phyloP scores from a whole-genome alignment of 306 rosid species.

The Fragaria nilgerrensis region DNA sequence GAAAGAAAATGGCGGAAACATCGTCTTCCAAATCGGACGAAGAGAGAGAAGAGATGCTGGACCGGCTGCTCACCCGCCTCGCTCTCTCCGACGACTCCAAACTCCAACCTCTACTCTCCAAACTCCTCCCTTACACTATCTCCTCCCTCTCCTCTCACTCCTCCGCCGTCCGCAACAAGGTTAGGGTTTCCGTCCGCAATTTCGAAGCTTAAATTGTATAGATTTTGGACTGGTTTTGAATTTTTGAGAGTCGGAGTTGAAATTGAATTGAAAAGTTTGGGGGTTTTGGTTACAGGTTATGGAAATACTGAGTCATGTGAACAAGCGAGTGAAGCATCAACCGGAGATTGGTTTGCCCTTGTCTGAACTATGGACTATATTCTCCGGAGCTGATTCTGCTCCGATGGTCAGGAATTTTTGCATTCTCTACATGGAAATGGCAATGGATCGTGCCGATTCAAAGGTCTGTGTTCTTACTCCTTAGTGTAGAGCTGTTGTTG shows the following conservation, averaged over 20 bases:
- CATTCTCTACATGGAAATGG: constrained; percentile 94
- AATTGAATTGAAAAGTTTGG: background rate
- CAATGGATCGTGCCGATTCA: constrained; percentile 67
- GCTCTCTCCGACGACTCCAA: constrained; percentile 94
- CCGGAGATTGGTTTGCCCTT: constrained; percentile 81
- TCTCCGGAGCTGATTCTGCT: constrained; percentile 53
- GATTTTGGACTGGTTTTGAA: background rate
- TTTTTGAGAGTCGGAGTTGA: background rate
- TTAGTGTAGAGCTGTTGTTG: background rate
- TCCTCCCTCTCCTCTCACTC: constrained; percentile 76
- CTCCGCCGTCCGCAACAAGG: constrained; percentile 77
- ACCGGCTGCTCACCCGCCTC: constrained; percentile 83
- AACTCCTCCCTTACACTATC: constrained; percentile 78
- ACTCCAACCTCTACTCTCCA: constrained; percentile 69
- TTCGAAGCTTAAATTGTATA: background rate
- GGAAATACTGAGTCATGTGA: constrained; percentile 95
- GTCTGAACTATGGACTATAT: constrained; percentile 72
- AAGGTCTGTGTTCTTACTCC: constrained; percentile 36
- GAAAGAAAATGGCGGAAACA: constrained; percentile 67
- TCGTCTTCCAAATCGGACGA: constrained; percentile 53
- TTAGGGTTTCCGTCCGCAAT: constrained; percentile 13
- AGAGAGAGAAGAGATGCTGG: constrained; percentile 71
- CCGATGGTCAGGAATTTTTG: constrained; percentile 92
- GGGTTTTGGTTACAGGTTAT: constrained; percentile 51
- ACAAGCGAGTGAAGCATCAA: constrained; percentile 93